Evolutionary conservation across 2,329 filamentous ascomycete genomes (phyloP).

Genomic region (Elsinoe australis): DNA sequence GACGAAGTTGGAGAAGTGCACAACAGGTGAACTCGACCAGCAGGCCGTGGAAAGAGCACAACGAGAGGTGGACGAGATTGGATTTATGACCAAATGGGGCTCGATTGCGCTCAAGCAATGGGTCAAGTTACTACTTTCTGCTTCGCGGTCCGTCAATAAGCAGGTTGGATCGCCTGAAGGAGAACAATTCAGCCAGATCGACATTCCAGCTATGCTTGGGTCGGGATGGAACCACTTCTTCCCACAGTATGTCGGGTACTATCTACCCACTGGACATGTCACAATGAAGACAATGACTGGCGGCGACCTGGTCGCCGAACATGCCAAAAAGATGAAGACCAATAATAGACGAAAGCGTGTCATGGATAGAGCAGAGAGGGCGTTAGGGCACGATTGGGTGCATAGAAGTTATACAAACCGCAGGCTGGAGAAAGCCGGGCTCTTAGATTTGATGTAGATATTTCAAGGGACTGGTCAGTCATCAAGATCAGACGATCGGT

Average conservation of each 20-base stretch:
- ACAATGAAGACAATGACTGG: conserved; percentile 20
- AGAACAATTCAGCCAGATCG: neutral
- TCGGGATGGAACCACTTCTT: conserved; percentile 23
- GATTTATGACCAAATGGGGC: conserved; percentile 3
- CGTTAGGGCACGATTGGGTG: conserved; percentile 13
- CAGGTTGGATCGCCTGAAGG: neutral
- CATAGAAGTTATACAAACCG: conserved; percentile 3
- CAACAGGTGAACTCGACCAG: neutral
- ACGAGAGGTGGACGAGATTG: conserved; percentile 5
- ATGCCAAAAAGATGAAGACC: neutral
- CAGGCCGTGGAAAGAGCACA: conserved; percentile 13
- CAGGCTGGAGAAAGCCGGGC: conserved; percentile 4
- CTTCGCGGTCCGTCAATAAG: conserved; percentile 11
- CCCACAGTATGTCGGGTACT: conserved; percentile 24
- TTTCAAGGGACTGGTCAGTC: neutral
- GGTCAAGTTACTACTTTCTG: conserved; percentile 24
- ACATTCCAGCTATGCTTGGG: conserved; percentile 25
- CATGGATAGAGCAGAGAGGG: conserved; percentile 4
- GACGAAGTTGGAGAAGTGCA: neutral
- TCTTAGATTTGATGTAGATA: conserved; percentile 3
- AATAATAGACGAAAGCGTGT: neutral
- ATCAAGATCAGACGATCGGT: conserved; percentile 3
- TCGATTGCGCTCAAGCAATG: conserved; percentile 23
- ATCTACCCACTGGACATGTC: conserved; percentile 27
- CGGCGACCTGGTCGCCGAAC: neutral